Conservation (phyloP, 2,329 filamentous ascomycete genomes). For the Cyphellophora attinorum region DNA sequence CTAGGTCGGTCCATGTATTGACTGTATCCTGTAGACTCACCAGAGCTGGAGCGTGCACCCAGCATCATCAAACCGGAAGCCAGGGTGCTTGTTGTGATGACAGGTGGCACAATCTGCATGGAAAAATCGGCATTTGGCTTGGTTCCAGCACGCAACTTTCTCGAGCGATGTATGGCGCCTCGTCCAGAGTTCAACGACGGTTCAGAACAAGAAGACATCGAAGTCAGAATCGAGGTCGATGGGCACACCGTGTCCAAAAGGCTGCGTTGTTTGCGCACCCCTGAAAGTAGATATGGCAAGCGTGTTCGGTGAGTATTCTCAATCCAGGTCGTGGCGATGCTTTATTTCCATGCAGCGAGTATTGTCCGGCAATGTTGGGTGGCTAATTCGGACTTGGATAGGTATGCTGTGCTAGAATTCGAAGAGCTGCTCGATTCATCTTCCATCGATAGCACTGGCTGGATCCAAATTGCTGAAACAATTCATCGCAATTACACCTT, state of each 20-base stretch:
- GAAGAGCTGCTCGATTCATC: conserved; percentile 77
- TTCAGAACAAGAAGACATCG: conserved; percentile 46
- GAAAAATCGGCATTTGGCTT: conserved; percentile 69
- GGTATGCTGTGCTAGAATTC: conserved; percentile 76
- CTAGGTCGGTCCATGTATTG: too few species aligned
- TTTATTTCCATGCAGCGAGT: too few species aligned
- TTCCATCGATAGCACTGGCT: conserved; percentile 77
- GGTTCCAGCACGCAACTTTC: conserved; percentile 69
- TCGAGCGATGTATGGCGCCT: conserved; percentile 72
- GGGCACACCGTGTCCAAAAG: conserved; percentile 28
- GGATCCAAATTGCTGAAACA: conserved; percentile 73
- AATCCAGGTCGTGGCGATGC: not conserved
- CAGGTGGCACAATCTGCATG: conserved; percentile 80
- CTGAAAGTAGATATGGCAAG: conserved; percentile 67
- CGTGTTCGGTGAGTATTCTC: conserved; percentile 51
- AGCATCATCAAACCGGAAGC: conserved; percentile 55
- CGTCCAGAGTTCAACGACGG: conserved; percentile 79
- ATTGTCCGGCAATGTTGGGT: not conserved
- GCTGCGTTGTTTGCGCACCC: conserved; percentile 67
- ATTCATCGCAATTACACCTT: conserved; percentile 76
- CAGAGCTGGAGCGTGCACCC: conserved; percentile 1
- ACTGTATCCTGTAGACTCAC: too few species aligned
- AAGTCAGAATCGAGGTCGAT: conserved; percentile 42
- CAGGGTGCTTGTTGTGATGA: conserved; percentile 81
- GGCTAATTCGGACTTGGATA: conserved; percentile 5